Evolutionary conservation across 441 rosid genomes (phyloP), one percentile per base, ranked within the genome.

Genomic region (Pelargonium cotyledonis): DNA sequence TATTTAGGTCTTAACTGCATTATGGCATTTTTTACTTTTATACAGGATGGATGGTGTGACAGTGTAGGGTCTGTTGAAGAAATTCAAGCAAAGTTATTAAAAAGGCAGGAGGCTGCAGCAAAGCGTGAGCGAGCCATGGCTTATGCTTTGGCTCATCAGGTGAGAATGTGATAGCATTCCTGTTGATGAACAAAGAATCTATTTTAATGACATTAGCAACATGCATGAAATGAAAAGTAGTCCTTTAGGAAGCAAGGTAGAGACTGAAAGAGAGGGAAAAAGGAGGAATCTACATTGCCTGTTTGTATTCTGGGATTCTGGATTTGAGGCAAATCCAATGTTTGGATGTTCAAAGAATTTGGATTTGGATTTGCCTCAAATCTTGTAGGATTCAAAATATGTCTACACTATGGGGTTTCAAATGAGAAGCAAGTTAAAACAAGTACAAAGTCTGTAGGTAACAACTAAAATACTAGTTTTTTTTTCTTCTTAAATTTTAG

Each of bases 41-140:
- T 63, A 72, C 92, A 92, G 98, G 97, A 85, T 79, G 98, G 97
- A 73, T 95, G 98, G 99, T 95, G 99, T 5, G 95, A 90, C 75
- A 89, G 95, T 75, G 84, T 85, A 73, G 99, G 99, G 55, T 95
- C 98, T 76, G 99, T 95, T 73, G 86, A 92, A 80, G 77, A 95
- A 79, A 95, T 95, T 74, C 99, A 95, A 84, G 80, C 96, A 67
- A 95, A 95, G 84, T 78, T 95, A 68, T 77, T 90, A 16, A 90
- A 95, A 86, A 82, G 97, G 77, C 96, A 92, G 83, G 94, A 88
- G 80, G 99, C 99, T 85, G 98, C 97, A 65, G 96, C 95, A 66
- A 95, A 95, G 84, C 97, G 99, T 65, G 99, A 95, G 84, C 89
- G 98, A 75, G 96, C 98, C 60, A 95, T 95, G 95, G 98, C 99